Base-by-base conservation (phyloP, 495 filamentous ascomycete genomes). In the Penicillium atrosanguineum region DNA sequence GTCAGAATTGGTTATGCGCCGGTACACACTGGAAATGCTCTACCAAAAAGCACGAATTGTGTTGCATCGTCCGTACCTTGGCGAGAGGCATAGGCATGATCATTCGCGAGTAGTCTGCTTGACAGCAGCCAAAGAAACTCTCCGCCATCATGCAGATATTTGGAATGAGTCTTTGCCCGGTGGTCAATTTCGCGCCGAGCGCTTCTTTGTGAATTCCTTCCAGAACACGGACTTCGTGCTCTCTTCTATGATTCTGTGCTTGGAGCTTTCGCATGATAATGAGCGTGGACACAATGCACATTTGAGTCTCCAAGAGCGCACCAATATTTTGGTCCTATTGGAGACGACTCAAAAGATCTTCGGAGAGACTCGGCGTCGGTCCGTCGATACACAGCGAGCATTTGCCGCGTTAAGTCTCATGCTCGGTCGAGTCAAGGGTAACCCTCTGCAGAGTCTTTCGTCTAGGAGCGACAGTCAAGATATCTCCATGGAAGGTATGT, bases 161-260 rank as follows among this genome's bases (percentile, higher is more conserved):
- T 81, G 88, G 65, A 76, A 78, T 19, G 92, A 95, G 60, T 87
- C 83, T 3, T 81, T 87, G 62, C 83, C 86, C 2, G 84, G 83
- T 29, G 89, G 90, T 6, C 80, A 87, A 15, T 69, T 92, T 38
- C 81, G 86, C 49, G 79, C 78, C 19, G 85, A 90, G 67, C 83
- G 85, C 59, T 90, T 81, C 78, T 88, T 87, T 66, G 83, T 93
- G 46, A 90, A 83, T 16, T 87, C 87, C 0, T 79, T 95, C 4
- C 89, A 90, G 16, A 87, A 85, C 44, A 77, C 82, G 21, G 93
- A 97, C 59, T 95, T 93, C 60, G 71, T 96, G 14, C 84, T 95
- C 16, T 91, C 89, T 1, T 87, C 89, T 3, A 96, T 96, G 90
- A 84, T 96, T 50, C 79, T 97, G 18, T 86, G 85, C 57, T 74